Percentiles rank a stretch among this genome's conserved stretches.
Evolutionary conservation across 495 filamentous ascomycete species (phyloP).

Genomic region (Pyronema domesticum): DNA sequence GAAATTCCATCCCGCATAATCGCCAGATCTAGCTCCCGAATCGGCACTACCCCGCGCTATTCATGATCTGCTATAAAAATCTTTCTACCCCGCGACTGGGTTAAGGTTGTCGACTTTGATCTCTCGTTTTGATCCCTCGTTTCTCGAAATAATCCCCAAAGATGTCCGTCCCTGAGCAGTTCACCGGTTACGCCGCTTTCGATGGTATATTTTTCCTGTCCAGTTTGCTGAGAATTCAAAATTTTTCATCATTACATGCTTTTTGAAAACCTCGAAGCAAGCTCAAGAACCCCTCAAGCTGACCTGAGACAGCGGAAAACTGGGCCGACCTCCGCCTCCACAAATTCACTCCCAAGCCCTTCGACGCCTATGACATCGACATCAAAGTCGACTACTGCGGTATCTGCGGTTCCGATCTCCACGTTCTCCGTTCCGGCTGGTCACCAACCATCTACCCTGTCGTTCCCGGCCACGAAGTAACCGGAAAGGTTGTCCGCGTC

Average conservation of each 20-base stretch:
- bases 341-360: slow-evolving; percentile 40
- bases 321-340: slow-evolving; percentile 14
- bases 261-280: background rate
- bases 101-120: too few species aligned
- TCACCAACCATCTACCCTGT: slow-evolving; percentile 12
- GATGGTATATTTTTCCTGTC: slow-evolving; percentile 7
- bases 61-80: too few species aligned
- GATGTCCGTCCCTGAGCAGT: slow-evolving; percentile 6
- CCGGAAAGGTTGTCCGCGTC: slow-evolving; percentile 6
- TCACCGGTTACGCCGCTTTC: slow-evolving; percentile 18
- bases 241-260: too few species aligned
- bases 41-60: too few species aligned
- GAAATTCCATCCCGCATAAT: too few species aligned
- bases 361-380: slow-evolving; percentile 41
- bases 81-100: too few species aligned
- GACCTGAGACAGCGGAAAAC: slow-evolving; percentile 1
- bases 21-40: too few species aligned
- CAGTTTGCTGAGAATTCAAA: background rate
- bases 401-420: slow-evolving; percentile 37
- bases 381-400: slow-evolving; percentile 39
- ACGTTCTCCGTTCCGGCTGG: slow-evolving; percentile 16
- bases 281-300: background rate
- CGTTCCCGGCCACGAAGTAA: slow-evolving; percentile 12
- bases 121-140: too few species aligned
- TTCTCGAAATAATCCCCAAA: background rate